These are phyloP conservation scores for Phytophthora constricta DNA, from an alignment of 352 stramenopile genomes.

Conservation along the genomic window DNA sequence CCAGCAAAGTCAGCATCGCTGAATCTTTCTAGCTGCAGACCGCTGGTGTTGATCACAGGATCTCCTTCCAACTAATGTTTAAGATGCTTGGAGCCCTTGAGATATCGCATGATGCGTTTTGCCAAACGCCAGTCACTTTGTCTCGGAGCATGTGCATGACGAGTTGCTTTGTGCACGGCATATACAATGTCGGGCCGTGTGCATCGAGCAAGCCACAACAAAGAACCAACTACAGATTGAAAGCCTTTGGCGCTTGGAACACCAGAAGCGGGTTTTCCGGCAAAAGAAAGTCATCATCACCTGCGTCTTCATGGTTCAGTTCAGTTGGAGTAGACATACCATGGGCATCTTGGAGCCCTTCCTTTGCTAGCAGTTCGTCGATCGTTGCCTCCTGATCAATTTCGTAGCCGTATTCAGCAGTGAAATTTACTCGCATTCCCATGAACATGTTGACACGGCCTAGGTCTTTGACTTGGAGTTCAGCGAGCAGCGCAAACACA, in stretches of 20 bases:
- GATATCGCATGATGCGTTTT: slow-evolving; percentile 21
- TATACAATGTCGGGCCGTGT: slow-evolving; percentile 35
- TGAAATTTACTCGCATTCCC: slow-evolving; percentile 30
- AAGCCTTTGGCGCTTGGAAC: slow-evolving; percentile 6
- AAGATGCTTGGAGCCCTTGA: background rate
- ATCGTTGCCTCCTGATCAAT: slow-evolving; percentile 33
- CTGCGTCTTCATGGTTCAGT: background rate
- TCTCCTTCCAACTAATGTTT: background rate
- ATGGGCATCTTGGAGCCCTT: slow-evolving; percentile 19
- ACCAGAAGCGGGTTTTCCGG: background rate
- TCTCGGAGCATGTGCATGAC: slow-evolving; percentile 14
- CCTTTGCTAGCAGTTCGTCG: slow-evolving; percentile 18
- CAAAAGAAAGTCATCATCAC: background rate
- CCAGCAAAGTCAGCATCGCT: slow-evolving; percentile 12
- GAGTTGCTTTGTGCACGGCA: slow-evolving; percentile 23
- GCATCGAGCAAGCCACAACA: slow-evolving; percentile 34
- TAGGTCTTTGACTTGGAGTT: slow-evolving; percentile 36
- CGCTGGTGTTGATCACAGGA: background rate
- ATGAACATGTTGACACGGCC: slow-evolving; percentile 29
- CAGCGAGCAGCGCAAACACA: background rate
- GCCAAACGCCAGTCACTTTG: slow-evolving; percentile 4
- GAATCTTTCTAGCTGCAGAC: background rate
- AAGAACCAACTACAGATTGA: slow-evolving; percentile 31
- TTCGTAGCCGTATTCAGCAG: background rate
- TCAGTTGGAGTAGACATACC: slow-evolving; percentile 9